phyloP scores from a whole-genome alignment of 208 protist genomes.

The Porcisia hertigi region DNA sequence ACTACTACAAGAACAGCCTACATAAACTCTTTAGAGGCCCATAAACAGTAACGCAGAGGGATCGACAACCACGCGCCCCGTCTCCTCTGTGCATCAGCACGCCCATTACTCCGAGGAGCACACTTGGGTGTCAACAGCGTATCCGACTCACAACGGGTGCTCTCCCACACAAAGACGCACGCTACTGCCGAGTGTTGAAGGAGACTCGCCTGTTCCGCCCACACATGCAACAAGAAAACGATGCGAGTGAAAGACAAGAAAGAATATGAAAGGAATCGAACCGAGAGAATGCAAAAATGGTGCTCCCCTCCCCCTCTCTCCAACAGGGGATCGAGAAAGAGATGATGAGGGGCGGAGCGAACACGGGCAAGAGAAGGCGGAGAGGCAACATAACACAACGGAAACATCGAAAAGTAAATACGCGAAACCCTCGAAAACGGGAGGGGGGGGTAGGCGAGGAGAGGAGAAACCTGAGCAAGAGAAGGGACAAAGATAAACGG shows the following conservation, averaged over 20 bases:
- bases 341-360: not conserved
- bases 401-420: not conserved
- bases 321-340: not conserved
- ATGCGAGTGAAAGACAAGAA: not conserved
- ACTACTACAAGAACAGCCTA: not conserved
- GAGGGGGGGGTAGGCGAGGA: too few species aligned
- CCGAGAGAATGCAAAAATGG: not conserved
- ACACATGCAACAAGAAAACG: not conserved
- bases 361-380: not conserved
- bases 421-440: not conserved
- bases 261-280: slow-evolving; percentile 2
- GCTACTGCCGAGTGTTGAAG: not conserved
- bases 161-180: not conserved
- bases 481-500: not conserved
- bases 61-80: not conserved
- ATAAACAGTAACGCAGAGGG: not conserved
- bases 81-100: not conserved
- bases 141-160: not conserved
- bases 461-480: not conserved
- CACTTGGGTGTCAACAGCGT: too few species aligned
- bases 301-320: not conserved
- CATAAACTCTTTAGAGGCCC: not conserved
- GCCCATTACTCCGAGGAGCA: not conserved
- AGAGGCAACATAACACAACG: not conserved
- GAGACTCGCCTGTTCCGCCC: not conserved